phyloP scores from a whole-genome alignment of 345 rosid genomes.

The Noccaea caerulescens region DNA sequence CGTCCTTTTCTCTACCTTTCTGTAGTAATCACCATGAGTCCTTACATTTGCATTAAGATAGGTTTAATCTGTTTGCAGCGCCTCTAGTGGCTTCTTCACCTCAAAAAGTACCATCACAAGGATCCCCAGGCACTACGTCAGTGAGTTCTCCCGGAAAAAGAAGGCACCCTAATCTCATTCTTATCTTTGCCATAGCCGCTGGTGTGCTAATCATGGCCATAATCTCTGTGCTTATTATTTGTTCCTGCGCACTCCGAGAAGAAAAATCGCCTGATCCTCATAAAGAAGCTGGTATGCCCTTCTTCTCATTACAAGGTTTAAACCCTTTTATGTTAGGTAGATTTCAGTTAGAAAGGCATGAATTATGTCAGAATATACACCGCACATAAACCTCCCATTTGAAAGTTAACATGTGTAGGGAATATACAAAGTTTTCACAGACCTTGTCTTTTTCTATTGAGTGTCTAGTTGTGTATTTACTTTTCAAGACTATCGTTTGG shows the following conservation, averaged over 20 bases:
- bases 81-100: slow-evolving; percentile 65
- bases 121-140: slow-evolving; percentile 52
- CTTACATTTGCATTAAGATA: slow-evolving; percentile 30
- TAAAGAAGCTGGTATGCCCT: slow-evolving; percentile 59
- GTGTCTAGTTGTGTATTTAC: not conserved
- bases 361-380: not conserved
- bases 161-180: slow-evolving; percentile 62
- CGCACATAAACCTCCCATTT: not conserved
- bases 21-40: slow-evolving; percentile 6
- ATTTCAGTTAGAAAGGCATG: slow-evolving; percentile 18
- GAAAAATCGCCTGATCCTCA: slow-evolving; percentile 59
- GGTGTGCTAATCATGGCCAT: slow-evolving; percentile 63
- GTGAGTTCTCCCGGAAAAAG: slow-evolving; percentile 50
- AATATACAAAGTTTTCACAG: slow-evolving; percentile 2
- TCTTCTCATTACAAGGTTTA: slow-evolving; percentile 32
- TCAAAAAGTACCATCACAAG: slow-evolving; percentile 52
- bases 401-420: slow-evolving; percentile 18
- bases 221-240: slow-evolving; percentile 62
- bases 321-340: slow-evolving; percentile 4
- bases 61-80: slow-evolving; percentile 56
- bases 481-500: slow-evolving; percentile 14
- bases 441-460: slow-evolving; percentile 1
- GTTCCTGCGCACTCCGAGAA: slow-evolving; percentile 59
- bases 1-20: not conserved
- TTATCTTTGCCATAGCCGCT: slow-evolving; percentile 68